Base-by-base conservation (phyloP, 2,329 filamentous ascomycete species). In the Hirsutella rhossiliensis region DNA sequence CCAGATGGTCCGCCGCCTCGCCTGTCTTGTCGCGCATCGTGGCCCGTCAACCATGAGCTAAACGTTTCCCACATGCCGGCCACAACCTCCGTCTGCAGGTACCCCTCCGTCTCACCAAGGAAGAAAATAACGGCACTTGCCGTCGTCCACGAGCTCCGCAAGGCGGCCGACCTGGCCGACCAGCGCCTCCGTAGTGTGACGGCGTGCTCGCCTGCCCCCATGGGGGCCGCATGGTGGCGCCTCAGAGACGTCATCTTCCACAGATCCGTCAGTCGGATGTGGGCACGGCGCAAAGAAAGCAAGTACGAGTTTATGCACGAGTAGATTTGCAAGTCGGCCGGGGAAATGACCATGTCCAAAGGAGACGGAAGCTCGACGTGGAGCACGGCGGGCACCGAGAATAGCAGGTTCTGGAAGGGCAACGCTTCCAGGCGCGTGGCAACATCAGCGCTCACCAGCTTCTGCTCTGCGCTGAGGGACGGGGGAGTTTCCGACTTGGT, bases 141-240 rank as follows among this genome's bases (percentile, higher is more conserved):
- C 0, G 87, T 94, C 0, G 88, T 90, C 92, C 92, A 98, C 1
- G 90, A 76, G 49, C 80, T 83, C 15, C 92, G 79, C 73, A 94
- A 84, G 1, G 76, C 73, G 30, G 72, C 70, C 5, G 76, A 73
- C 17, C 90, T 75, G 15, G 67, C 58, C 23, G 78, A 77, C 51
- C 80, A 76, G 42, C 84, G 75, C 52, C 76, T 66, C 27, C 87
- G 76, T 11, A 84, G 72, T 19, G 75, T 66, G 23, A 67, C 68
- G 15, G 86, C 73, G 48, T 76, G 75, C 17, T 73, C 70, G 46
- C 76, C 71, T 1, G 82, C 81, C 30, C 71, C 69, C 28, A 69
- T 67, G 3, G 86, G 84, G 5, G 83, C 73, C 8, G 86, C 86
- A 58, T 90, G 78, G 51, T 85, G 82, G 50, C 85, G 76, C 40